A percentile compares a stretch with the other conserved stretches of the same genome.
These are phyloP conservation scores for Trypanosoma vivax DNA, from an alignment of 208 protist species.

Conservation along the genomic window DNA sequence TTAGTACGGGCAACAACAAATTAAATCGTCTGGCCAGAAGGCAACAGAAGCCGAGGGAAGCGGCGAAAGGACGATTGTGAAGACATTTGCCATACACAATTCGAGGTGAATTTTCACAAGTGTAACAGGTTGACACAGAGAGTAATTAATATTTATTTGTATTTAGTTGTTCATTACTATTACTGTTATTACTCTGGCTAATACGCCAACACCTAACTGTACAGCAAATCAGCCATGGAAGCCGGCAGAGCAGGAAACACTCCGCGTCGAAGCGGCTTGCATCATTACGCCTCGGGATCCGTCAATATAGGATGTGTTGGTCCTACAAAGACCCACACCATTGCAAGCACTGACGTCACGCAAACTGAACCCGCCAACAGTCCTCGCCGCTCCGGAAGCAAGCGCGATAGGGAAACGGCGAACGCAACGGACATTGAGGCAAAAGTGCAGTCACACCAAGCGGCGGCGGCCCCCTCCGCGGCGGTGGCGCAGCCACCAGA, in stretches of 20 bases:
- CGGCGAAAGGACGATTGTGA: too few relatives aligned
- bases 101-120: too few relatives aligned
- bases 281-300: slow-evolving; percentile 10
- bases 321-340: slow-evolving; percentile 2
- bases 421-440: background rate
- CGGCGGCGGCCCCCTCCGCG: background rate
- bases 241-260: background rate
- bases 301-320: slow-evolving; percentile 9
- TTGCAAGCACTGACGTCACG: slow-evolving; percentile 13
- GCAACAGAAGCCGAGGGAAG: too few relatives aligned
- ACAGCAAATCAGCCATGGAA: slow-evolving; percentile 2
- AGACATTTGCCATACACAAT: too few relatives aligned
- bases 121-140: too few relatives aligned
- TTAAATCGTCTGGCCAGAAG: too few relatives aligned
- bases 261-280: slow-evolving; percentile 1
- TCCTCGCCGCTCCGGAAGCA: slow-evolving; percentile 60
- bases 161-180: too few relatives aligned
- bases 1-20: too few relatives aligned
- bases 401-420: slow-evolving; percentile 56
- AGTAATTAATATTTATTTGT: too few relatives aligned
- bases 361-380: slow-evolving; percentile 19
- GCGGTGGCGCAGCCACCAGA: background rate
- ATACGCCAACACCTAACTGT: too few relatives aligned
- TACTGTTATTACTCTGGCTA: too few relatives aligned
- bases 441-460: background rate